A percentile compares a stretch with the other conserved stretches of the same genome.
phyloP scores from a whole-genome alignment of 176 grass and related monocot species.

The Paspalum notatum region DNA sequence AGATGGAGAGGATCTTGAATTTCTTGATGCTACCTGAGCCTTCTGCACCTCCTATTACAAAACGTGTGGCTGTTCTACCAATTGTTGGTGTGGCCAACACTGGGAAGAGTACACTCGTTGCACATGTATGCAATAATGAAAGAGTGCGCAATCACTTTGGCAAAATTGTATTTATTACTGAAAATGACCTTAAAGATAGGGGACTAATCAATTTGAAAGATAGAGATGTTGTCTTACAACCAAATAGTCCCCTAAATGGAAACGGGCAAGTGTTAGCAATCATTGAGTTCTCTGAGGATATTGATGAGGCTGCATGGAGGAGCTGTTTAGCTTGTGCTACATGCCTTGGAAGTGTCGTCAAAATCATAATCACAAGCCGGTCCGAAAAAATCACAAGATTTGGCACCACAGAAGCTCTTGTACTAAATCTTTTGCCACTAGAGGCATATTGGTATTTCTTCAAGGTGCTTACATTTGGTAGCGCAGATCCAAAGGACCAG shows the following conservation, averaged over 20 bases:
- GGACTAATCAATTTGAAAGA: background rate
- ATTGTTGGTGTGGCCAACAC: background rate
- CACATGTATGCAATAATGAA: background rate
- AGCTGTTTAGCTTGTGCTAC: background rate
- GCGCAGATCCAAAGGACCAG: background rate
- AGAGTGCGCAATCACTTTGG: constrained; percentile 11
- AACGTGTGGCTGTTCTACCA: background rate
- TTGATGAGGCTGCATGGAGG: background rate
- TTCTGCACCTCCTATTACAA: too few relatives aligned
- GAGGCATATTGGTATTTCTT: constrained; percentile 12
- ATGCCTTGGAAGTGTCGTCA: background rate
- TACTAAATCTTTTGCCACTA: background rate
- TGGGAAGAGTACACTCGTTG: background rate
- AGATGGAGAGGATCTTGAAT: too few relatives aligned
- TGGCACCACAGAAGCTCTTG: background rate
- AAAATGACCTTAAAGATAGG: background rate
- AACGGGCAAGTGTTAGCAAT: background rate
- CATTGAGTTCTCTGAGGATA: too few relatives aligned
- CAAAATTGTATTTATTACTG: background rate
- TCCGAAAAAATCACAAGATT: background rate
- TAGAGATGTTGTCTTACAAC: background rate
- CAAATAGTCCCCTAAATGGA: background rate
- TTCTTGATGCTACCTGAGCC: too few relatives aligned
- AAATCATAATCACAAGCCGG: too few relatives aligned
- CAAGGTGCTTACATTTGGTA: background rate